Conservation (phyloP, 179 eudicot genomes). For the Monotropa hypopitys region DNA sequence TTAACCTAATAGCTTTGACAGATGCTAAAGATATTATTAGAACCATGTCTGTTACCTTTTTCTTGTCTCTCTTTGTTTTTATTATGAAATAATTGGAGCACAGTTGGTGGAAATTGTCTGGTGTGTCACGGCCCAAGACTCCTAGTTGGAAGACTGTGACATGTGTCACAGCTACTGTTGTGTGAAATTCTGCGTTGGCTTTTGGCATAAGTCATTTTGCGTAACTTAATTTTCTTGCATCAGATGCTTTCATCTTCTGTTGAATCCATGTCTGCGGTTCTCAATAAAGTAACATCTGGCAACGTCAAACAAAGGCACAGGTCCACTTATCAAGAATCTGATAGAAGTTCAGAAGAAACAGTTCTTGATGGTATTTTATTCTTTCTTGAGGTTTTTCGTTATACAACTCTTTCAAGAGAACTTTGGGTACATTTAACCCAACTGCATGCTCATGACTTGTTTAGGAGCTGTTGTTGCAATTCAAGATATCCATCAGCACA, state of each 20-base stretch:
- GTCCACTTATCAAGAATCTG: slow-evolving; percentile 32
- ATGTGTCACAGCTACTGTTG: too few species aligned
- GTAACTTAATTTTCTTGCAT: slow-evolving; percentile 20
- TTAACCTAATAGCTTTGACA: too few species aligned
- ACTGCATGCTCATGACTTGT: slow-evolving; percentile 15
- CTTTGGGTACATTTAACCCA: slow-evolving; percentile 6
- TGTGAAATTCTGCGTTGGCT: not conserved
- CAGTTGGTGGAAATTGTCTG: not conserved
- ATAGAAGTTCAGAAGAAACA: slow-evolving; percentile 31
- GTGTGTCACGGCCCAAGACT: too few species aligned
- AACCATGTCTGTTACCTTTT: not conserved
- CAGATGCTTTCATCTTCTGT: slow-evolving; percentile 54
- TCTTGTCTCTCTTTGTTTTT: not conserved
- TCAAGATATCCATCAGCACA: slow-evolving; percentile 81
- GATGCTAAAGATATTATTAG: not conserved
- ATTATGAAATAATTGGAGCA: not conserved
- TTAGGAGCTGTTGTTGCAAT: slow-evolving; percentile 85
- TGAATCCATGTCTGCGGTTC: slow-evolving; percentile 47
- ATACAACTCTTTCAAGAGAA: slow-evolving; percentile 6
- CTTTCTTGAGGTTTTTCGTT: slow-evolving; percentile 1
- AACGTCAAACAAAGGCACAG: slow-evolving; percentile 25
- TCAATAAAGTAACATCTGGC: slow-evolving; percentile 23
- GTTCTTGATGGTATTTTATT: slow-evolving; percentile 63
- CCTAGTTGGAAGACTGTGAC: too few species aligned
- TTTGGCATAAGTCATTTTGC: slow-evolving; percentile 1